Conservation (phyloP, 1,284 basidiomycete genomes). For the Apiotrichum laibachii region DNA sequence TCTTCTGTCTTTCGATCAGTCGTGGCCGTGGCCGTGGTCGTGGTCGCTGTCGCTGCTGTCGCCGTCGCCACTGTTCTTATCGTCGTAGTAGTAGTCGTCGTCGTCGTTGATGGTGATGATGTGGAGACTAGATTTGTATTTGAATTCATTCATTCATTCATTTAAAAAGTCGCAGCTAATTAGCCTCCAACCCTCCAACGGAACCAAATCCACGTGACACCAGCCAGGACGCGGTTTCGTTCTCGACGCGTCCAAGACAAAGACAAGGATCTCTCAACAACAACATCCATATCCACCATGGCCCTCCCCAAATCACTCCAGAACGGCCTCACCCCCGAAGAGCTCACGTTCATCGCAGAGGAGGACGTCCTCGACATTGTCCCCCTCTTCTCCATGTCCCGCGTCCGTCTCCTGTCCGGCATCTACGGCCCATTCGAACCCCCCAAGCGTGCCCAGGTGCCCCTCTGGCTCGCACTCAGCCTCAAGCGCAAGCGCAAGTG, state of each 20-base stretch:
- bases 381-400: constrained; percentile 81
- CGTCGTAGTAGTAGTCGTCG: too few relatives aligned
- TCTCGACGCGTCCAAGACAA: neutral
- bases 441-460: constrained; percentile 74
- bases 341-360: constrained; percentile 80
- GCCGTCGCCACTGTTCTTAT: too few relatives aligned
- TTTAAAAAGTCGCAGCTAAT: too few relatives aligned
- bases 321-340: constrained; percentile 55
- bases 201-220: neutral
- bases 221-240: neutral
- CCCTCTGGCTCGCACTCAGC: constrained; percentile 92
- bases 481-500: constrained; percentile 93
- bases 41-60: too few relatives aligned
- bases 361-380: constrained; percentile 77
- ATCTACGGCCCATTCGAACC: constrained; percentile 90
- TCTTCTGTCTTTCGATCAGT: too few relatives aligned
- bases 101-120: too few relatives aligned
- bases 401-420: constrained; percentile 82
- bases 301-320: constrained; percentile 51
- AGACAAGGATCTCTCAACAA: neutral
- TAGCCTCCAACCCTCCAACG: neutral
- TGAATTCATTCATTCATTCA: too few relatives aligned
- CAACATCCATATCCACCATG: constrained; percentile 35
- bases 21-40: too few relatives aligned
- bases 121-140: too few relatives aligned